Percentiles rank a stretch among this genome's conserved stretches.
phyloP scores from a whole-genome alignment of 2,329 filamentous ascomycete genomes.

The Fusarium piperis region DNA sequence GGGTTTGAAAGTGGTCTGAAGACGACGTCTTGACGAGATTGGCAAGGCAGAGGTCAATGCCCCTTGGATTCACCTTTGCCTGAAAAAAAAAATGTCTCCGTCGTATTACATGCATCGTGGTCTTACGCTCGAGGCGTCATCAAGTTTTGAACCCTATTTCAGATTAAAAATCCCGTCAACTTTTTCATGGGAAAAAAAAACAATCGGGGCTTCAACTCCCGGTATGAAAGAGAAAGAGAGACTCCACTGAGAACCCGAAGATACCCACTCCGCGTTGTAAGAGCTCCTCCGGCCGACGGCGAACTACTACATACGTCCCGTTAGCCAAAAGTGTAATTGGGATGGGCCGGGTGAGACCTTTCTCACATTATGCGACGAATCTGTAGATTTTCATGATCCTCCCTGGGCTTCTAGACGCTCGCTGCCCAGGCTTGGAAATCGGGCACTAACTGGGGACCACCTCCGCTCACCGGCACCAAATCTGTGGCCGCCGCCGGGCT shows the following conservation, averaged over 20 bases:
- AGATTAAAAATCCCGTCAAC: not conserved
- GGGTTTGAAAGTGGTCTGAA: slow-evolving; percentile 11
- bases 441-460: not conserved
- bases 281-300: slow-evolving; percentile 32
- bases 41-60: slow-evolving; percentile 16
- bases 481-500: not conserved
- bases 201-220: slow-evolving; percentile 18
- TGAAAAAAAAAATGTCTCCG: not conserved
- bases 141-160: not conserved
- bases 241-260: slow-evolving; percentile 24
- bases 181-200: not conserved
- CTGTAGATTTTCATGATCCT: slow-evolving; percentile 15
- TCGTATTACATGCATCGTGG: not conserved
- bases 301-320: slow-evolving; percentile 2
- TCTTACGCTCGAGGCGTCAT: not conserved
- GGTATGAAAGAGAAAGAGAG: not conserved
- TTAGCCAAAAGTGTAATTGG: slow-evolving; percentile 21
- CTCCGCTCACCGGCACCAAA: not conserved
- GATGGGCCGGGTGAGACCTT: not conserved
- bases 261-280: slow-evolving; percentile 14
- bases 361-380: not conserved
- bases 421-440: not conserved
- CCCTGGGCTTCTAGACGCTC: not conserved
- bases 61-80: not conserved
- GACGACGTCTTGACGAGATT: slow-evolving; percentile 12